These are phyloP conservation scores for Backusella liffmaniae DNA, from an alignment of 192 early-diverging fungal species.

Conservation along the genomic window DNA sequence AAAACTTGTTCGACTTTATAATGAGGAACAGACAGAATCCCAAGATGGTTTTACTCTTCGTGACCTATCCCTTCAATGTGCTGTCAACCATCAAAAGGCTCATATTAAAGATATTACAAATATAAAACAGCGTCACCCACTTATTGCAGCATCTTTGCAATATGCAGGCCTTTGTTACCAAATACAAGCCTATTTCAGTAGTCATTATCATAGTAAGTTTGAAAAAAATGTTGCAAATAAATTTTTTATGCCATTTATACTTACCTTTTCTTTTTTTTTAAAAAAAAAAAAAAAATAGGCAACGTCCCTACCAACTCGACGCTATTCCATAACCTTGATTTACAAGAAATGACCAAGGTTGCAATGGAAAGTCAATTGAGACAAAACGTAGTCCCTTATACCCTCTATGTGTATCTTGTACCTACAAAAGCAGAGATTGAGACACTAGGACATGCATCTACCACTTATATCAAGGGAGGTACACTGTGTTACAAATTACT, in stretches of 20 bases:
- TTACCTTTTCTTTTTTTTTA: not conserved
- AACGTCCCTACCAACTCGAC: slow-evolving; percentile 33
- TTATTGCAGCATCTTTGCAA: slow-evolving; percentile 59
- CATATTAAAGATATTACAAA: slow-evolving; percentile 61
- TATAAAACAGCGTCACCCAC: slow-evolving; percentile 73
- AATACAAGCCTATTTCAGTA: slow-evolving; percentile 46
- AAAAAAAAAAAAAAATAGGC: slow-evolving; percentile 3
- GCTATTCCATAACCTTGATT: slow-evolving; percentile 42
- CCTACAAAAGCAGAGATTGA: slow-evolving; percentile 48
- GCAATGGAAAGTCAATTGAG: slow-evolving; percentile 50
- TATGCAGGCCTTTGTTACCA: slow-evolving; percentile 56
- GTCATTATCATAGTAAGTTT: slow-evolving; percentile 49
- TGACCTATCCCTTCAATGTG: slow-evolving; percentile 72
- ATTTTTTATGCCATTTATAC: too few relatives aligned
- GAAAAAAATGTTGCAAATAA: not conserved
- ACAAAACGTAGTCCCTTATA: slow-evolving; percentile 50
- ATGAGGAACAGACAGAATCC: slow-evolving; percentile 71
- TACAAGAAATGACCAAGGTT: slow-evolving; percentile 55
- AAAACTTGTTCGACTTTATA: slow-evolving; percentile 69
- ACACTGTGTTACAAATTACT: slow-evolving; percentile 63
- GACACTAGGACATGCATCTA: slow-evolving; percentile 35
- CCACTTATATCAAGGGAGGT: slow-evolving; percentile 64
- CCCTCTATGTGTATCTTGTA: slow-evolving; percentile 52
- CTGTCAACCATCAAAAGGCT: slow-evolving; percentile 62
- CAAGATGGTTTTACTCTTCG: slow-evolving; percentile 72